Percentiles rank a stretch among this genome's conserved stretches.
Conservation (phyloP, 108 stramenopile species). For the Skeletonema tropicum region DNA sequence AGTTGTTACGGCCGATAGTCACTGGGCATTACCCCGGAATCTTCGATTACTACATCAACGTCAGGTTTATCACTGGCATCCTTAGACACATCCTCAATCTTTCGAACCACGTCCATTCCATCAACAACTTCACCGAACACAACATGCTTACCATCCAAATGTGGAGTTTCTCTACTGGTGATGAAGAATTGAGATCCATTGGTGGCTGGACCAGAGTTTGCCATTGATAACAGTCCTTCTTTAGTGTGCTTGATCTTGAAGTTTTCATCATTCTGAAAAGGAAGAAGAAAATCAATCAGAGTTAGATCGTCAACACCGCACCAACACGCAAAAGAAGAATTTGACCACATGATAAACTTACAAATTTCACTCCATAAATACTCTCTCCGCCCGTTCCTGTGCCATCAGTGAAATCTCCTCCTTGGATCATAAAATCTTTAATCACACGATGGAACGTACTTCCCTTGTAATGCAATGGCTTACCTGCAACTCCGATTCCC, state of each 20-base stretch:
- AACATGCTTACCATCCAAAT: slow-evolving; percentile 98
- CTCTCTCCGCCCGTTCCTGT: slow-evolving; percentile 88
- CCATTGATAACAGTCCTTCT: slow-evolving; percentile 76
- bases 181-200: slow-evolving; percentile 97
- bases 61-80: slow-evolving; percentile 78
- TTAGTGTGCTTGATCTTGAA: slow-evolving; percentile 87
- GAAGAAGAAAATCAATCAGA: slow-evolving; percentile 8
- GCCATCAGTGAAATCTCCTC: slow-evolving; percentile 98
- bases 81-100: slow-evolving; percentile 78
- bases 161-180: slow-evolving; percentile 82
- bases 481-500: slow-evolving; percentile 70
- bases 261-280: slow-evolving; percentile 71
- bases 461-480: slow-evolving; percentile 92
- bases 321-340: not conserved
- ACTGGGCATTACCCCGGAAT: slow-evolving; percentile 78
- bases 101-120: slow-evolving; percentile 93
- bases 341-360: not conserved
- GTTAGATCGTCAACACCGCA: slow-evolving; percentile 5
- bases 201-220: slow-evolving; percentile 88
- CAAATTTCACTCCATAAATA: slow-evolving; percentile 94
- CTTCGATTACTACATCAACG: slow-evolving; percentile 86
- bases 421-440: slow-evolving; percentile 91
- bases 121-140: slow-evolving; percentile 98
- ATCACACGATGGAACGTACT: slow-evolving; percentile 94
- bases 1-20: slow-evolving; percentile 31